These are phyloP conservation scores for Fusarium sp. DNA, from an alignment of 2,329 filamentous ascomycete genomes.

Conservation along the genomic window DNA sequence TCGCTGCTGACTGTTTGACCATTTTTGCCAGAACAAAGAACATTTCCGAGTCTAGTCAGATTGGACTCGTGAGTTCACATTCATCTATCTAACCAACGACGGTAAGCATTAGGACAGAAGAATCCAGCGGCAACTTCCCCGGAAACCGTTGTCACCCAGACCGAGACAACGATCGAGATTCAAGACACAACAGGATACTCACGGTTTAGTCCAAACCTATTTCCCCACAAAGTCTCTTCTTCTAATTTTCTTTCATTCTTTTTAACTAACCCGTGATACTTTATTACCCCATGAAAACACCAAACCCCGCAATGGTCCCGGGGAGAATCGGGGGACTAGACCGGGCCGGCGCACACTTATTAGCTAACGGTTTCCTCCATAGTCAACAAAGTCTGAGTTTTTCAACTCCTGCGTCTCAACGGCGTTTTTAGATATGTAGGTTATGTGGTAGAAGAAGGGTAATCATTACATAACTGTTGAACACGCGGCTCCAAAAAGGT, in stretches of 20 bases:
- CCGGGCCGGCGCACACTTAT: constrained; percentile 24
- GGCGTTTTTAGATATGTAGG: neutral
- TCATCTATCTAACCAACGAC: no score
- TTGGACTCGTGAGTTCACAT: no score
- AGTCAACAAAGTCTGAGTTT: constrained; percentile 4
- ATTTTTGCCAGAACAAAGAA: neutral
- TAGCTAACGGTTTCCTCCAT: constrained; percentile 34
- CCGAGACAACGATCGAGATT: neutral
- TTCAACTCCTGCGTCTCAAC: constrained; percentile 1
- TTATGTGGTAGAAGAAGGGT: constrained; percentile 1
- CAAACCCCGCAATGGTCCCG: constrained; percentile 35
- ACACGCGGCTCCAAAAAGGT: neutral
- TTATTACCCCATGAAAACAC: constrained; percentile 35
- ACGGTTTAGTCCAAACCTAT: neutral
- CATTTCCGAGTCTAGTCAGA: neutral
- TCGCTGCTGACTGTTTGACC: no score
- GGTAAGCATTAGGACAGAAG: no score
- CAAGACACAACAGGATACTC: neutral
- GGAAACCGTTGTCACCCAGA: neutral
- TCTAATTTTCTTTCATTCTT: constrained; percentile 6
- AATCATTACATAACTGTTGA: constrained; percentile 31
- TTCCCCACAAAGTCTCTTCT: neutral
- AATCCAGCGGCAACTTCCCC: neutral
- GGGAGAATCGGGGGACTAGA: constrained; percentile 31
- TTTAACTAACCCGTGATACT: constrained; percentile 2